phyloP scores from a whole-genome alignment of 345 rosid species.

The Linum usitatissimum region DNA sequence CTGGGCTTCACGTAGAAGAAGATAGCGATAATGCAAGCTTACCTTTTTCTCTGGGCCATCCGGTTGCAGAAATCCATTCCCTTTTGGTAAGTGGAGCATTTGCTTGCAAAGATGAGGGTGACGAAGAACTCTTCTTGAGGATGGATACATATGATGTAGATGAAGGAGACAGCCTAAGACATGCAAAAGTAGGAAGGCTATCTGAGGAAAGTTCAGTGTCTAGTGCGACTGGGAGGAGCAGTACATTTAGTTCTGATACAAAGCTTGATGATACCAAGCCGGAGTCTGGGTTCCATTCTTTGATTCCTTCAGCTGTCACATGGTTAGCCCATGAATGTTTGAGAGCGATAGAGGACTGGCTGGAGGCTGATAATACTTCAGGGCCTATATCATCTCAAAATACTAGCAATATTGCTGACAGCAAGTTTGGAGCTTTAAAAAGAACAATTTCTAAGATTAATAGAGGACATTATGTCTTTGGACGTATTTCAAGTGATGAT shows the following conservation, averaged over 20 bases:
- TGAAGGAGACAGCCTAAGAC: conserved; percentile 49
- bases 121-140: conserved; percentile 20
- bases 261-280: conserved; percentile 29
- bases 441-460: conserved; percentile 41
- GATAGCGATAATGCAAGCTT: conserved; percentile 48
- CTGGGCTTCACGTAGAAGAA: conserved; percentile 59
- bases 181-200: conserved; percentile 77
- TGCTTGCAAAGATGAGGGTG: conserved; percentile 37
- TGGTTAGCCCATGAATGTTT: conserved; percentile 66
- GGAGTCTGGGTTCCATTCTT: conserved; percentile 18
- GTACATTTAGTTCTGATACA: conserved; percentile 27
- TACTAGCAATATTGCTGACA: conserved; percentile 24
- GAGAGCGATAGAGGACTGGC: conserved; percentile 55
- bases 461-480: conserved; percentile 42
- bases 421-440: conserved; percentile 44
- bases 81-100: conserved; percentile 73
- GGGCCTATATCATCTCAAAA: conserved; percentile 26
- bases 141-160: conserved; percentile 25
- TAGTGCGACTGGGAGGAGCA: conserved; percentile 38
- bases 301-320: conserved; percentile 45
- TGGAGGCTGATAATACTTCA: conserved; percentile 42
- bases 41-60: conserved; percentile 52
- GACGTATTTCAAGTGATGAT: conserved; percentile 45
- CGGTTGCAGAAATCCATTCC: conserved; percentile 54
- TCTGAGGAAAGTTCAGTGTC: conserved; percentile 64